Evolutionary conservation across 768 basidiomycete genomes (phyloP), one percentile per base, ranked within the genome.

Genomic region (Mycena polygramma): DNA sequence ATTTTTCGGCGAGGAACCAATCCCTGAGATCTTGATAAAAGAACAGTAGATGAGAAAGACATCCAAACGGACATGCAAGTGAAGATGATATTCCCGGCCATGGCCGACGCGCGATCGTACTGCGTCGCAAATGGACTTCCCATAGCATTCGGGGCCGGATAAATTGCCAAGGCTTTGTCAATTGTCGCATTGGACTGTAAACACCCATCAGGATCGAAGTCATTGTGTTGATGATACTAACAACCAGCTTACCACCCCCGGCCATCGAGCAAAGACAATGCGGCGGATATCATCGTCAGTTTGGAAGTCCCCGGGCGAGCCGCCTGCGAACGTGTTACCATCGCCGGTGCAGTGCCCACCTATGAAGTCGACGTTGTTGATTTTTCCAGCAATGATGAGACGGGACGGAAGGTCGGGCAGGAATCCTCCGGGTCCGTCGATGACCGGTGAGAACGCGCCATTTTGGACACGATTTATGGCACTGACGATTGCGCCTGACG

Each of bases 341-440:
- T 85, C 84, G 20, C 83, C 83, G 0, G 83, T 82, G 62, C 83
- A 84, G 66, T 85, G 84, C 7, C 83, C 83, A n/a, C 79, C 83
- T 10, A 81, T 74, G 46, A 81, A 79, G 11, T 83, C 80, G 2
- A 83, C 80, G 11, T 73, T 63, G 53, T 55, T 76, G 61, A 83
- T 81, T 20, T 77, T 79, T 14, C 82, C 80, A 10, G 72, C 51
- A 13, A 76, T 58, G 49, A 84, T 81, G 15, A 83, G 76, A 20
- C 76, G 76, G 19, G 83, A 81, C 8, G 83, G 82, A 48, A 81
- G 78, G 45, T 80, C 81, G 8, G 82, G 78, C 20, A 81, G 74
- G 73, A 81, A 79, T 1, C 75, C 79, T 7, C 36, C 54, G 4
- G 77, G 73, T 4, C 77, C 78, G 46, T 82, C 81, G 26, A 80